These are phyloP conservation scores for Lentinus brumalis DNA, from an alignment of 768 basidiomycete species.

Conservation along the genomic window DNA sequence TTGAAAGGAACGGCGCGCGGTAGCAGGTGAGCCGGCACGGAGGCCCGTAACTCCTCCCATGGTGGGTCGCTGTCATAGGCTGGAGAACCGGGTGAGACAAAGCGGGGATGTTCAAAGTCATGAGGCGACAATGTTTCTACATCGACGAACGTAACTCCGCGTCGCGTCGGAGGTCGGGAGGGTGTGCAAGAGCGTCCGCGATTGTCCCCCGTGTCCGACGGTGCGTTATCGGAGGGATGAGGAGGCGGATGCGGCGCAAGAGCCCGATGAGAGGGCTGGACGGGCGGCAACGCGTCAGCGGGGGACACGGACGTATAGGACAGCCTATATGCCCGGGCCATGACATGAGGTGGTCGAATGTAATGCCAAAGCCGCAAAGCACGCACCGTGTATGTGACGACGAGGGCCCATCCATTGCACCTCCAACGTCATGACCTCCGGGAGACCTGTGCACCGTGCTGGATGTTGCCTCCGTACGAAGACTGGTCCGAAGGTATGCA, in stretches of 20 bases:
- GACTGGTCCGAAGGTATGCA: conserved; percentile 18
- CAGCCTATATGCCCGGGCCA: background rate
- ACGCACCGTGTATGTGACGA: conserved; percentile 9
- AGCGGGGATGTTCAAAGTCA: background rate
- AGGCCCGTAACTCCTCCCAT: conserved; percentile 24
- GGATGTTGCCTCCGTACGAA: conserved; percentile 7
- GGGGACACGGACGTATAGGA: background rate
- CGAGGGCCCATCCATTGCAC: conserved; percentile 4
- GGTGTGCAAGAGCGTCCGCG: background rate
- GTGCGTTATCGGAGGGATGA: background rate
- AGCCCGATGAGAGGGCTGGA: background rate
- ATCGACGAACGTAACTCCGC: conserved; percentile 1
- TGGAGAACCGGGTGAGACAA: background rate
- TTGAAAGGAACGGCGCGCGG: background rate
- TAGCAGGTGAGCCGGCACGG: conserved; percentile 7
- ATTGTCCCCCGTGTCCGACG: background rate
- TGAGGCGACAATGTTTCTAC: conserved; percentile 4
- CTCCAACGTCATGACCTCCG: background rate
- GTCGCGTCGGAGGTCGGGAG: background rate
- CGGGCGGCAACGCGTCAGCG: too few species aligned
- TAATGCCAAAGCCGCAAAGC: background rate
- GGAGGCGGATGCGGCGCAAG: background rate
- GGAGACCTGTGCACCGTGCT: background rate
- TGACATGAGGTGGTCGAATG: background rate
- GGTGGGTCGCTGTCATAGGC: conserved; percentile 29